Evolutionary conservation across 208 protist genomes (phyloP).

Genomic region (Sergeia podlipaevii): DNA sequence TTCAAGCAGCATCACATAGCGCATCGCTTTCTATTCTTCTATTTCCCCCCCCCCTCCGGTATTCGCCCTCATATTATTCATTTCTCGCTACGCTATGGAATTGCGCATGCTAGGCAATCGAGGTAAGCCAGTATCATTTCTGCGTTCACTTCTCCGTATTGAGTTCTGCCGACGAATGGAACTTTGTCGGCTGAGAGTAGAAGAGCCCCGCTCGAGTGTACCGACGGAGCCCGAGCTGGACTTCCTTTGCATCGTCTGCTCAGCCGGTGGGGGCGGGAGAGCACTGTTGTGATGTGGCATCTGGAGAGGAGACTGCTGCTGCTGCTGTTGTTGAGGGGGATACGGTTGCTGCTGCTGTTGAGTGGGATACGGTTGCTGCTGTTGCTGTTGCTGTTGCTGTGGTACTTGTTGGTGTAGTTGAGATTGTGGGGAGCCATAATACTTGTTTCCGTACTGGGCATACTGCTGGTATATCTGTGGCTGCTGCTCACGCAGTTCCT

Average conservation of each 20-base stretch:
- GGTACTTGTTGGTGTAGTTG: too few relatives aligned
- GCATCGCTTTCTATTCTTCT: too few relatives aligned
- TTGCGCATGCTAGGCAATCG: conserved; percentile 41
- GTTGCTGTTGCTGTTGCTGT: too few relatives aligned
- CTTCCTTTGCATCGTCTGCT: background rate
- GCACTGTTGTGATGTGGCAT: background rate
- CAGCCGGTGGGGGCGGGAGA: background rate
- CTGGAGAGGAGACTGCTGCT: background rate
- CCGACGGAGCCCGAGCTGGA: too few relatives aligned
- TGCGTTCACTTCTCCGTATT: conserved; percentile 41
- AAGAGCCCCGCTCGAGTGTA: conserved; percentile 12
- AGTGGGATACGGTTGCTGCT: background rate
- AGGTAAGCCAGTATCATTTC: conserved; percentile 33
- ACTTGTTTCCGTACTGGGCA: conserved; percentile 43
- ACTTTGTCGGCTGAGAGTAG: conserved; percentile 32
- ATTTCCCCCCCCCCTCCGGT: too few relatives aligned
- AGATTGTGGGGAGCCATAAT: conserved; percentile 37
- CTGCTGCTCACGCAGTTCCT: conserved; percentile 33
- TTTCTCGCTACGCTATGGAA: too few relatives aligned
- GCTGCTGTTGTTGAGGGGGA: conserved; percentile 1
- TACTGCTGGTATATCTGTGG: conserved; percentile 58
- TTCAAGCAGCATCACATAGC: too few relatives aligned
- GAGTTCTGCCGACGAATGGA: conserved; percentile 44
- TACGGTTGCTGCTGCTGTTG: background rate
- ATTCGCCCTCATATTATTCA: too few relatives aligned